Conservation (phyloP, 2,329 filamentous ascomycete genomes). For the Penicillium sp. region DNA sequence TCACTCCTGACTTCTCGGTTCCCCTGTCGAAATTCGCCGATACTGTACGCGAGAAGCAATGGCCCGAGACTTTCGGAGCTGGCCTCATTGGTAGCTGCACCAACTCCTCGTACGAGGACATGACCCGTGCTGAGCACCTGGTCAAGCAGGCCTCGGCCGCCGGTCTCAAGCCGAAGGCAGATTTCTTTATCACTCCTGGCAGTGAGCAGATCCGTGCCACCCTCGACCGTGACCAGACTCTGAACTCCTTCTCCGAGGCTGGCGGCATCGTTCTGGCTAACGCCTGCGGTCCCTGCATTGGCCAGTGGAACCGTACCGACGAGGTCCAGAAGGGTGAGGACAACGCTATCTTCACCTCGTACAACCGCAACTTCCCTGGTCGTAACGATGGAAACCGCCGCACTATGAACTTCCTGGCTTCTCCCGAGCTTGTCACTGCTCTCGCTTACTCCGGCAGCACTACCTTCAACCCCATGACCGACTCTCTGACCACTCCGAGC, state of each 20-base stretch:
- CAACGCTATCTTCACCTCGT: slow-evolving; percentile 95
- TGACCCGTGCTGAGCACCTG: slow-evolving; percentile 89
- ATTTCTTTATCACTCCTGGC: slow-evolving; percentile 93
- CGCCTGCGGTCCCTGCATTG: slow-evolving; percentile 80
- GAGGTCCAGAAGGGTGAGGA: slow-evolving; percentile 77
- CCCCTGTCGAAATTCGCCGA: slow-evolving; percentile 97
- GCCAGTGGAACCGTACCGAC: slow-evolving; percentile 92
- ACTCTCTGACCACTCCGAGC: slow-evolving; percentile 74
- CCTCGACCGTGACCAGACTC: slow-evolving; percentile 82
- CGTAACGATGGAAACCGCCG: slow-evolving; percentile 95
- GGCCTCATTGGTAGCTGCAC: slow-evolving; percentile 98
- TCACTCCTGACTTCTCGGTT: slow-evolving; percentile 96
- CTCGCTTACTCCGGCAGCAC: slow-evolving; percentile 91
- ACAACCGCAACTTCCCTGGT: slow-evolving; percentile 97
- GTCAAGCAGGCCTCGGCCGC: slow-evolving; percentile 87
- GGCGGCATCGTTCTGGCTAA: slow-evolving; percentile 93
- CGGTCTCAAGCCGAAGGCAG: slow-evolving; percentile 87
- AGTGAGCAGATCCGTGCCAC: slow-evolving; percentile 96
- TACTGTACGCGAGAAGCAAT: slow-evolving; percentile 88
- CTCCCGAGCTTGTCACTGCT: slow-evolving; percentile 92
- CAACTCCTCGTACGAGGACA: slow-evolving; percentile 85
- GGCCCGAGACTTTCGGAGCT: slow-evolving; percentile 95
- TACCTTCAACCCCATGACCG: slow-evolving; percentile 93
- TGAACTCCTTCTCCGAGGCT: slow-evolving; percentile 95
- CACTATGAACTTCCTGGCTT: slow-evolving; percentile 98